These are phyloP conservation scores for Chalciporus pseudorubinellus DNA, from an alignment of 768 basidiomycete genomes.

Conservation along the genomic window DNA sequence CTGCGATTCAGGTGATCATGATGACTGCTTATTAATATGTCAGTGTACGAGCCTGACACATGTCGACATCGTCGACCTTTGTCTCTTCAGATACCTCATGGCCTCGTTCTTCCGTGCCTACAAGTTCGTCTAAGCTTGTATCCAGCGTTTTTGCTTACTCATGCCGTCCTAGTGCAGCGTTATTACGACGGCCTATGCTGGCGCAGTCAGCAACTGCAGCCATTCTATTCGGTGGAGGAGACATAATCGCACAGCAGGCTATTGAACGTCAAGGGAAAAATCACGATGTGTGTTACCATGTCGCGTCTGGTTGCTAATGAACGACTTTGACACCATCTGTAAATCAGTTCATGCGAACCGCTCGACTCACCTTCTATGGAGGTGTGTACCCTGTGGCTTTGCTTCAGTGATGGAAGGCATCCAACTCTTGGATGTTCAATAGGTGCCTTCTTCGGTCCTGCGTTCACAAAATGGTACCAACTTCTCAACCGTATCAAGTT, in stretches of 20 bases:
- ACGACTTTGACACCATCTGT: background rate
- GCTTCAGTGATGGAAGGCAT: background rate
- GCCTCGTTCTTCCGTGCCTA: slow-evolving; percentile 44
- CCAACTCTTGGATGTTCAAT: background rate
- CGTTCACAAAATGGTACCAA: slow-evolving; percentile 79
- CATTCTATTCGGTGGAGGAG: slow-evolving; percentile 70
- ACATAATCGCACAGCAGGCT: slow-evolving; percentile 82
- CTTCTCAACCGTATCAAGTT: slow-evolving; percentile 72
- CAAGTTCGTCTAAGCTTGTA: slow-evolving; percentile 31
- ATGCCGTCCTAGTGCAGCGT: slow-evolving; percentile 44
- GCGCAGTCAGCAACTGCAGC: slow-evolving; percentile 65
- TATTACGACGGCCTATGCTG: slow-evolving; percentile 60
- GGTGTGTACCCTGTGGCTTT: slow-evolving; percentile 36
- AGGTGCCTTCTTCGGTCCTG: slow-evolving; percentile 78
- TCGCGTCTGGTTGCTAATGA: background rate
- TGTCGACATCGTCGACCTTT: too few relatives aligned
- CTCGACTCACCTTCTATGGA: slow-evolving; percentile 69
- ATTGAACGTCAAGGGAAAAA: slow-evolving; percentile 68
- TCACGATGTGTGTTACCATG: slow-evolving; percentile 63
- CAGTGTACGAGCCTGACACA: too few relatives aligned
- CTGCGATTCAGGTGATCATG: too few relatives aligned
- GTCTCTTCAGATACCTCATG: slow-evolving; percentile 28
- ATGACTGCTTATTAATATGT: too few relatives aligned
- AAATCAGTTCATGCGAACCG: slow-evolving; percentile 54
- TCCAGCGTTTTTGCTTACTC: background rate